Base-by-base conservation (phyloP, 768 basidiomycete species). In the Cyclocybe aegerita region DNA sequence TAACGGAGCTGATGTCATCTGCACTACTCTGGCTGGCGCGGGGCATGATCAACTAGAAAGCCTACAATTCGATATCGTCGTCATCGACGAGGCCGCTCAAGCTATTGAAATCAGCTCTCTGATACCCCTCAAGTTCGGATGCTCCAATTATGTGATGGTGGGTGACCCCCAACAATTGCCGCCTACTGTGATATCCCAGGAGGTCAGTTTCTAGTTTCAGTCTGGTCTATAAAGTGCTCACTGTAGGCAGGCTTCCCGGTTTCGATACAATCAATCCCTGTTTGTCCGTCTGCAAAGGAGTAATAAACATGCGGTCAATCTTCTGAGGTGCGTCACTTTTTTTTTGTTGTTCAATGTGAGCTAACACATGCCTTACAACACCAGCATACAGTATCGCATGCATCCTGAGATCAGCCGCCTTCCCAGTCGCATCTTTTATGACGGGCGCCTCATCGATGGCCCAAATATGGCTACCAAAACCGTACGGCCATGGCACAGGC, bases 321-420 rank as follows among this genome's bases (percentile, higher is more conserved):
- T 99, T 1, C 70, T 99, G 40, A 96, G 91, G 94, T 90, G 58
- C 51, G 73, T 55, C 41, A 42, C 7, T 35, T 10, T 48, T 31
- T 46, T 33, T 14, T 29, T 48, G 16, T 37, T 9, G 7, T 23
- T 48, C 16, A 37, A 10, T 37, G 52, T 31, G 32, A 15, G 11
- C 29, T 52, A 11, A 47, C 42, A 16, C 39, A 16, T 52, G 37
- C 29, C 39, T 35, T 46, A 41, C 9, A n/a, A 37, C 44, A 42
- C 15, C 51, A 98, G 96, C 59, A 98, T 99, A 37, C 97, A 99
- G 71, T 99, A 99, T 65, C 95, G 97, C 57, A 99, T 99, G 97
- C 95, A 99, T 64, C 96, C 96, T 1, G 86, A 91, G 45, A 98
- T 98, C 63, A 96, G 93, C 54, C 75, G 75, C 44, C 79, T 99